Evolutionary conservation across 108 stramenopile genomes (phyloP).

Genomic region (Licmophora abbreviata): DNA sequence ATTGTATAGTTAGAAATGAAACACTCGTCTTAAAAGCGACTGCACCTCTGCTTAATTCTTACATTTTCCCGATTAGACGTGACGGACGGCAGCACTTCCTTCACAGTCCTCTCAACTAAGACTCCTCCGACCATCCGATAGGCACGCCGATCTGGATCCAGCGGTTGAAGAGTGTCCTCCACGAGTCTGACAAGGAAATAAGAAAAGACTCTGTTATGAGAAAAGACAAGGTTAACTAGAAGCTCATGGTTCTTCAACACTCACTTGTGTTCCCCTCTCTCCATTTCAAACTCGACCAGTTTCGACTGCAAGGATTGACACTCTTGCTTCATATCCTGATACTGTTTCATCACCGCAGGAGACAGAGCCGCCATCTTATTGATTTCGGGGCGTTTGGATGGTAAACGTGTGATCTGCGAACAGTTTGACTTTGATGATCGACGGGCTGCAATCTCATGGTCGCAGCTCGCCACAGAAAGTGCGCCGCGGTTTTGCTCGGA

Average conservation of each 20-base stretch:
- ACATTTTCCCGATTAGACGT: constrained; percentile 63
- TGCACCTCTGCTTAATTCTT: too few species aligned
- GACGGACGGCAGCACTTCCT: constrained; percentile 91
- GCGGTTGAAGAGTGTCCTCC: constrained; percentile 82
- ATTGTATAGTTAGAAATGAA: constrained; percentile 7
- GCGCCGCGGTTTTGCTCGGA: too few species aligned
- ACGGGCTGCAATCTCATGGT: too few species aligned
- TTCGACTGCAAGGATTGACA: constrained; percentile 37
- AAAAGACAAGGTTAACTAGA: background rate
- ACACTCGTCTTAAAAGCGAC: constrained; percentile 11
- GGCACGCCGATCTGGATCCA: constrained; percentile 82
- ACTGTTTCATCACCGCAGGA: constrained; percentile 9
- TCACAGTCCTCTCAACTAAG: constrained; percentile 89
- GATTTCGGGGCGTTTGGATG: too few species aligned
- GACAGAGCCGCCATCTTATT: too few species aligned
- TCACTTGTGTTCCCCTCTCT: constrained; percentile 43
- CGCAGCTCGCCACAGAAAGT: too few species aligned
- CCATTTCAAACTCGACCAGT: constrained; percentile 43
- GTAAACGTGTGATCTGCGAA: too few species aligned
- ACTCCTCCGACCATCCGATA: constrained; percentile 92
- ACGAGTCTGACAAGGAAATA: constrained; percentile 43
- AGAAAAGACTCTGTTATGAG: background rate
- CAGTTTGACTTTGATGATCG: too few species aligned
- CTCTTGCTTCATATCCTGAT: constrained; percentile 33
- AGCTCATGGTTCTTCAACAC: background rate